Conservation (phyloP, 352 stramenopile species). For the Phytophthora citricola region DNA sequence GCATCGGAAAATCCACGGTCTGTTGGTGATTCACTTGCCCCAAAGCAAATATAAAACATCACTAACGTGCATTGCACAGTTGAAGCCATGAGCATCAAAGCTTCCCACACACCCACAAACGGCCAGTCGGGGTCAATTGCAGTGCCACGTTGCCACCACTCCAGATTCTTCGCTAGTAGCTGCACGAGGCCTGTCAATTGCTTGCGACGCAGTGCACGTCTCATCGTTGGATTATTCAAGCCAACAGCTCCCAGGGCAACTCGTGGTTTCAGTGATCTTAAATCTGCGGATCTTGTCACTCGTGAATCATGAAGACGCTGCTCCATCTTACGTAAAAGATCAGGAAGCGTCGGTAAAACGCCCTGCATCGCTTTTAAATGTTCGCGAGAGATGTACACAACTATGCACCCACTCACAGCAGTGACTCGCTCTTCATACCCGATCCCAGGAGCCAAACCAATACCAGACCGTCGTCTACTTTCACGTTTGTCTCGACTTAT, state of each 20-base stretch:
- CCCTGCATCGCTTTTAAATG: constrained; percentile 49
- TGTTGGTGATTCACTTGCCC: constrained; percentile 15
- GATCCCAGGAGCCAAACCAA: constrained; percentile 1
- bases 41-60: constrained; percentile 62
- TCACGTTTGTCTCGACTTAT: constrained; percentile 5
- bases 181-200: constrained; percentile 24
- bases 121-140: constrained; percentile 59
- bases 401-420: constrained; percentile 61
- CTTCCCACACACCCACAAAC: constrained; percentile 61
- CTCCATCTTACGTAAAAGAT: constrained; percentile 39
- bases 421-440: constrained; percentile 52
- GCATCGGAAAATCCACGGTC: constrained; percentile 36
- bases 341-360: constrained; percentile 39
- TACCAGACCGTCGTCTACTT: constrained; percentile 17
- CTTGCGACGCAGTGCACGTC: constrained; percentile 25
- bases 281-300: constrained; percentile 40
- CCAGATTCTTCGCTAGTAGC: constrained; percentile 36
- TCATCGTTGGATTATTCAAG: constrained; percentile 34
- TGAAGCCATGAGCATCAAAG: constrained; percentile 47
- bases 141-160: constrained; percentile 34
- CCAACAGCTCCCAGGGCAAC: constrained; percentile 18
- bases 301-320: constrained; percentile 34
- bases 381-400: constrained; percentile 55
- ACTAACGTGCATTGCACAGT: constrained; percentile 51
- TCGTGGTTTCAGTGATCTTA: constrained; percentile 33